Percentiles rank a stretch among this genome's conserved stretches.
phyloP scores from a whole-genome alignment of 2,329 filamentous ascomycete species.

The Aureobasidium zeae region DNA sequence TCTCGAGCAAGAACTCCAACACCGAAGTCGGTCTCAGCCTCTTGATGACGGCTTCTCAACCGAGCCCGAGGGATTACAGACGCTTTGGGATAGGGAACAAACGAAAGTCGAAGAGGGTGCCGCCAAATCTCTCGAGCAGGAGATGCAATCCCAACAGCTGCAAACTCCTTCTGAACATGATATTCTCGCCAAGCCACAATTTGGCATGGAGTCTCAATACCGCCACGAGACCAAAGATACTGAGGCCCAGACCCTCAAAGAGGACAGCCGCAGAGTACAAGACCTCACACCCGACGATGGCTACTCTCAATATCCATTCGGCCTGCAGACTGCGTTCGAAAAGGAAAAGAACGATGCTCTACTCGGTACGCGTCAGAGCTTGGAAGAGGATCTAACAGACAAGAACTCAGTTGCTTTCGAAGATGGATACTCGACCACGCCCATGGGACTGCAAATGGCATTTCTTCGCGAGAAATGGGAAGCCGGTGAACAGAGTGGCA shows the following conservation, averaged over 20 bases:
- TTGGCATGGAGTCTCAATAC: slow-evolving; percentile 17
- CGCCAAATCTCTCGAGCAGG: slow-evolving; percentile 6
- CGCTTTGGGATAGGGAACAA: slow-evolving; percentile 7
- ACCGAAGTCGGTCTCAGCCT: neutral
- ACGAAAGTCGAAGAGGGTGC: neutral
- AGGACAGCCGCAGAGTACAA: slow-evolving; percentile 6
- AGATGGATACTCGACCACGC: slow-evolving; percentile 18
- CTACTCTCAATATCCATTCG: slow-evolving; percentile 17
- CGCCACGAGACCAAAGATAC: neutral
- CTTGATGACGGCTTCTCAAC: neutral
- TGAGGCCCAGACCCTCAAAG: slow-evolving; percentile 1
- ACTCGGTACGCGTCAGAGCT: slow-evolving; percentile 4
- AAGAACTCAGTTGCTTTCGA: slow-evolving; percentile 14
- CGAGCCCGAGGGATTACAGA: slow-evolving; percentile 14
- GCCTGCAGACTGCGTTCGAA: slow-evolving; percentile 19
- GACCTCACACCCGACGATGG: slow-evolving; percentile 14
- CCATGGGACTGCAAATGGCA: slow-evolving; percentile 19
- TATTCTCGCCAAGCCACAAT: neutral
- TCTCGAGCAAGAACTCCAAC: slow-evolving; percentile 13
- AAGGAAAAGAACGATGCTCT: slow-evolving; percentile 15
- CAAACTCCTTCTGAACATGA: neutral
- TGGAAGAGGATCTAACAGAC: slow-evolving; percentile 16
- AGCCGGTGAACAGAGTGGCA: neutral
- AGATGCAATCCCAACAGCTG: slow-evolving; percentile 9
- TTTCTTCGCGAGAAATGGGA: slow-evolving; percentile 15